Conservation (phyloP, 495 filamentous ascomycete genomes). For the Paragyromitra xinjiangensis region DNA sequence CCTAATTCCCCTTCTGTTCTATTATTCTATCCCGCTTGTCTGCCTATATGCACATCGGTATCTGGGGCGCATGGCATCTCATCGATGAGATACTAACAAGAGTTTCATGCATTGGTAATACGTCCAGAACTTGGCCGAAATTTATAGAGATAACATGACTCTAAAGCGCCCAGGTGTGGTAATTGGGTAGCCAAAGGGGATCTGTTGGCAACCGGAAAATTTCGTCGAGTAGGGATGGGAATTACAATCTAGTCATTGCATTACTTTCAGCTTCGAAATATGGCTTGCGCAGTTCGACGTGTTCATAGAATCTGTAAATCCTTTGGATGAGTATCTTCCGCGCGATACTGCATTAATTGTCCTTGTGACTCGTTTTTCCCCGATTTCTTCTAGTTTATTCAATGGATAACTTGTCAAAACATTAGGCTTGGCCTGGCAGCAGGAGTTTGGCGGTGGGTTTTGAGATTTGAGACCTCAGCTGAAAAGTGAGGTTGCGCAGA, state of each 20-base stretch:
- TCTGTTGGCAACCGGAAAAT: background rate
- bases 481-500: too few species aligned
- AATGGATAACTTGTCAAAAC: background rate
- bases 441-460: too few species aligned
- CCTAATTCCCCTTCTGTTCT: background rate
- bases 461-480: too few species aligned
- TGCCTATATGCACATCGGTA: slow-evolving; percentile 11
- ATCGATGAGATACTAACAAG: background rate
- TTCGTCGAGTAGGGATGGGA: background rate
- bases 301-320: background rate
- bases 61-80: slow-evolving; percentile 18
- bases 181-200: background rate
- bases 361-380: background rate
- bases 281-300: background rate
- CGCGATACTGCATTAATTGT: background rate
- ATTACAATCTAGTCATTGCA: background rate
- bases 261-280: background rate
- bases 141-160: background rate
- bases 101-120: background rate
- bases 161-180: background rate
- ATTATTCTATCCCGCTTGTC: background rate
- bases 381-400: background rate
- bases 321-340: background rate
- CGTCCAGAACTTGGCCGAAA: background rate
- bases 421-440: background rate